Conservation (phyloP, 805 yeast genomes). For the Hanseniaspora pseudoguilliermondii region DNA sequence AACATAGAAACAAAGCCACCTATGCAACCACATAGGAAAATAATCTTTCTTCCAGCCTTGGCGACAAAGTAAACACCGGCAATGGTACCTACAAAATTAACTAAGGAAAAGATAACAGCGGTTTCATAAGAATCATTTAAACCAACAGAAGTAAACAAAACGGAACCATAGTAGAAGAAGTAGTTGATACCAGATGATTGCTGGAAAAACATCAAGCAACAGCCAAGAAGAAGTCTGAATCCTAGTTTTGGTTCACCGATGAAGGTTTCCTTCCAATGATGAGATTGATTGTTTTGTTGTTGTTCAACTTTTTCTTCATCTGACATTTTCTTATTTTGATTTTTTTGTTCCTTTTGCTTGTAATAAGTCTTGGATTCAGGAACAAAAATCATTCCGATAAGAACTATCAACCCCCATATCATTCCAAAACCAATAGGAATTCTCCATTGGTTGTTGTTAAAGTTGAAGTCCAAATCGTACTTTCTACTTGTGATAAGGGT, state of each 20-base stretch:
- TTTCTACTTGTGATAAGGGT: constrained; percentile 39
- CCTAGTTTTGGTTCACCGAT: constrained; percentile 47
- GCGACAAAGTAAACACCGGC: constrained; percentile 42
- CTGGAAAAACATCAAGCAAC: constrained; percentile 47
- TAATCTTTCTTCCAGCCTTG: constrained; percentile 40
- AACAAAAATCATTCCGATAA: constrained; percentile 47
- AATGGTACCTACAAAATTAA: constrained; percentile 45
- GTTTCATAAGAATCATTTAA: constrained; percentile 43
- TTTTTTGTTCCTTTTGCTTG: constrained; percentile 37
- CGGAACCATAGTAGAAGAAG: constrained; percentile 54
- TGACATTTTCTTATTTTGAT: constrained; percentile 32
- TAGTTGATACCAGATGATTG: constrained; percentile 54
- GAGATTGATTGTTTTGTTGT: not conserved
- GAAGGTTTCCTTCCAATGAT: constrained; percentile 33
- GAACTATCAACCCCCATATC: constrained; percentile 34
- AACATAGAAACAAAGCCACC: constrained; percentile 46
- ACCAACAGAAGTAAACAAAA: constrained; percentile 49
- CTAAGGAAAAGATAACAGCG: constrained; percentile 45
- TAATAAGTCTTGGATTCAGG: constrained; percentile 61
- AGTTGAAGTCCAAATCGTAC: constrained; percentile 16
- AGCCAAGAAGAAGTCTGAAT: constrained; percentile 44
- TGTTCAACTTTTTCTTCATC: constrained; percentile 18
- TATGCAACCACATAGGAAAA: constrained; percentile 38
- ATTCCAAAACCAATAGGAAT: constrained; percentile 47
- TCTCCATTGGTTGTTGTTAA: constrained; percentile 46